Conservation (phyloP, 139 green algal genomes). For the Chlorella vulgaris region DNA sequence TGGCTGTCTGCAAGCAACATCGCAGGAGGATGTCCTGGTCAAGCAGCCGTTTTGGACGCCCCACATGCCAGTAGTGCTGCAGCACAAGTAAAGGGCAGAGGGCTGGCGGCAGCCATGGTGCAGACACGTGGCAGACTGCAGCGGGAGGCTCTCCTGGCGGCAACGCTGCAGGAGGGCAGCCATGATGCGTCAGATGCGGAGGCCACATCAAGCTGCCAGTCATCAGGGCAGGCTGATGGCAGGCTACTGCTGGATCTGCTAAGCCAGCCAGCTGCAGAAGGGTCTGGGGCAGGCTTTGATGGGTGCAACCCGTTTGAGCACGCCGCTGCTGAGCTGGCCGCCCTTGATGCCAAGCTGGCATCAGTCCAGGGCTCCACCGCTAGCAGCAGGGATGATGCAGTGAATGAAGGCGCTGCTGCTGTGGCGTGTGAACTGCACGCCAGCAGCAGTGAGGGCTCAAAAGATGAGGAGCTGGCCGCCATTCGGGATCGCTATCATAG, state of each 20-base stretch:
- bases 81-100: neutral
- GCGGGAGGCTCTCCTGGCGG: neutral
- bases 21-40: neutral
- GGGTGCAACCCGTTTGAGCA: neutral
- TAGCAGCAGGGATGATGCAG: neutral
- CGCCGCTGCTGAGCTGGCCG: neutral
- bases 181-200: neutral
- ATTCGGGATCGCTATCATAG: neutral
- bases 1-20: neutral
- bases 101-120: neutral
- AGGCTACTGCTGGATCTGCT: slow-evolving; percentile 1
- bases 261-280: neutral
- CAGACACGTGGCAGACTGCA: neutral
- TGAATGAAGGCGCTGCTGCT: too few relatives aligned
- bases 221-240: neutral
- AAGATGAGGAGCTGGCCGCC: neutral
- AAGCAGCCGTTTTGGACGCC: neutral
- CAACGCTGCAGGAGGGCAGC: neutral
- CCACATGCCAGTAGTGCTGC: neutral
- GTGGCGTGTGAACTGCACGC: neutral
- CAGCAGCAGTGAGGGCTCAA: neutral
- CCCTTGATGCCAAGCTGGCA: slow-evolving; percentile 3
- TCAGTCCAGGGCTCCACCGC: neutral
- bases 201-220: neutral
- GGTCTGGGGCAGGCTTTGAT: neutral